phyloP scores from a whole-genome alignment of 148 eudicot species.

The Nyssa sinensis region DNA sequence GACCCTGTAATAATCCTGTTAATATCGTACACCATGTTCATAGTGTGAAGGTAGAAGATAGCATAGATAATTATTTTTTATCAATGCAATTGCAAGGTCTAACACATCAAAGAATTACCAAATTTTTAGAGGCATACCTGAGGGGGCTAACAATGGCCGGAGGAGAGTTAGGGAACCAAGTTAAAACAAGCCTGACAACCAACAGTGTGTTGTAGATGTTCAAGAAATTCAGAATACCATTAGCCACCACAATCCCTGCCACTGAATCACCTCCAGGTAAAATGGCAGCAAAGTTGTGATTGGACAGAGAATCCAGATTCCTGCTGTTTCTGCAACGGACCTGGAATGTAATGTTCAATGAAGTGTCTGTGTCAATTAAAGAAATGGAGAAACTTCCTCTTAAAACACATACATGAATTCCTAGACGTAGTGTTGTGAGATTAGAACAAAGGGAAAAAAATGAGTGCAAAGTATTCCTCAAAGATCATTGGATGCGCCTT shows the following conservation, averaged over 20 bases:
- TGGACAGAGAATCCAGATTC: conserved; percentile 36
- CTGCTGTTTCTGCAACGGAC: conserved; percentile 41
- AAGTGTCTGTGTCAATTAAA: conserved; percentile 1
- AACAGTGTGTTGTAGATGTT: conserved; percentile 79
- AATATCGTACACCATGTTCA: too few relatives aligned
- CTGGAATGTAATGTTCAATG: conserved; percentile 37
- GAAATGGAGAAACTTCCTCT: not conserved
- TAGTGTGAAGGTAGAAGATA: too few relatives aligned
- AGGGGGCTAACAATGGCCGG: conserved; percentile 80
- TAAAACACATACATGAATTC: conserved; percentile 3
- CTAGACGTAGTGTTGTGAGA: not conserved
- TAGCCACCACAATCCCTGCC: conserved; percentile 76
- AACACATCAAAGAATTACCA: too few relatives aligned
- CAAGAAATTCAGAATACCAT: conserved; percentile 80
- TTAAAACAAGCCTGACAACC: conserved; percentile 84
- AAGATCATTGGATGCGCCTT: not conserved
- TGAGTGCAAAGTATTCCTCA: not conserved
- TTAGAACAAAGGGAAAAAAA: not conserved
- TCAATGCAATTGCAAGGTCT: too few relatives aligned
- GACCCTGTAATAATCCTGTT: too few relatives aligned
- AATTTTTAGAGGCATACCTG: conserved; percentile 43
- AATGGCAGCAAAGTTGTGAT: conserved; percentile 87
- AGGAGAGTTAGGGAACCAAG: conserved; percentile 95
- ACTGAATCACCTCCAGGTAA: conserved; percentile 90
- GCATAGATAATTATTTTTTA: too few relatives aligned